Percentiles rank a stretch among this genome's conserved stretches.
phyloP scores from a whole-genome alignment of 2,329 filamentous ascomycete species.

The Fusarium sp. region DNA sequence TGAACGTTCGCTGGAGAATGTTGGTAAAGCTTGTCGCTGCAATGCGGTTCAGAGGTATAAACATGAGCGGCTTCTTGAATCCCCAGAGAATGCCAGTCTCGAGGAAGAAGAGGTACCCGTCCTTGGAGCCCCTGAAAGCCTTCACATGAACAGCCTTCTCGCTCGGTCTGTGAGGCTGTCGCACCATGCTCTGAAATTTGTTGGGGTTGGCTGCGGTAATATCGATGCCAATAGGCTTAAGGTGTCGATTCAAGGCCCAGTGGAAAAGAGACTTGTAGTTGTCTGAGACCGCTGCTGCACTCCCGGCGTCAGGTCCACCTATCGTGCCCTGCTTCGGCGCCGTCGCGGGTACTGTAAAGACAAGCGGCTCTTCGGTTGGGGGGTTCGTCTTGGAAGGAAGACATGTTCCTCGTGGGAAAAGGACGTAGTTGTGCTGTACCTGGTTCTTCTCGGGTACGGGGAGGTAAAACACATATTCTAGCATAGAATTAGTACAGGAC shows the following conservation, averaged over 20 bases:
- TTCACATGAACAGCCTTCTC: conserved; percentile 75
- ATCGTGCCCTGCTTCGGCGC: conserved; percentile 72
- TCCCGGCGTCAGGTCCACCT: conserved; percentile 61
- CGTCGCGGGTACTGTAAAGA: conserved; percentile 72
- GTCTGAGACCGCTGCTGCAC: conserved; percentile 68
- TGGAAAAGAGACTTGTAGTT: conserved; percentile 69
- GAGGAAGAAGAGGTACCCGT: conserved; percentile 76
- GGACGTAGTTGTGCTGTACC: conserved; percentile 73
- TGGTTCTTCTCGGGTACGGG: conserved; percentile 75
- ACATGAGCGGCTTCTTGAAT: conserved; percentile 77
- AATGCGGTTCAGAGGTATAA: conserved; percentile 71
- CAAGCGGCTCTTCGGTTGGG: conserved; percentile 66
- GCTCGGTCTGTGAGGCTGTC: conserved; percentile 68
- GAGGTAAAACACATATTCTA: conserved; percentile 73
- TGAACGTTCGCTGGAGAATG: conserved; percentile 76
- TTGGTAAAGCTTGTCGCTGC: conserved; percentile 74
- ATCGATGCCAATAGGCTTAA: conserved; percentile 62
- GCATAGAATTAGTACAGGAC: conserved; percentile 16
- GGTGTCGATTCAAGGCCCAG: conserved; percentile 68
- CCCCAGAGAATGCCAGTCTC: conserved; percentile 76
- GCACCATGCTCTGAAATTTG: conserved; percentile 68
- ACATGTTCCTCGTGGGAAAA: conserved; percentile 69
- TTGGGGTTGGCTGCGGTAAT: conserved; percentile 66
- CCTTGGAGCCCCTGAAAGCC: conserved; percentile 75
- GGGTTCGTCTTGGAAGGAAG: conserved; percentile 62